These are phyloP conservation scores for Beauveria brongniartii DNA, from an alignment of 2,329 filamentous ascomycete species.

Conservation along the genomic window DNA sequence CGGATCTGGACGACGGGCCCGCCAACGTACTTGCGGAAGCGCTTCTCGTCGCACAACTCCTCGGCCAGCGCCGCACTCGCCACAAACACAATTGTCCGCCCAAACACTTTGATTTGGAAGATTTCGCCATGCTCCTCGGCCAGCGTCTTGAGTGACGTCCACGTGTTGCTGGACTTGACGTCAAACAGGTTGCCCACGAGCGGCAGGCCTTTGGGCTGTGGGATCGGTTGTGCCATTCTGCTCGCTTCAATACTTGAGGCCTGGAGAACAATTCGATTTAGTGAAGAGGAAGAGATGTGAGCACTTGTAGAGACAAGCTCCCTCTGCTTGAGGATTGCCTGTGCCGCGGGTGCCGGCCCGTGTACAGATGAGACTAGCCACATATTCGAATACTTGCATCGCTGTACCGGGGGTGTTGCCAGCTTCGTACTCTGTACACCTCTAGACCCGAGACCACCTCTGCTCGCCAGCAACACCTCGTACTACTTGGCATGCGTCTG, in stretches of 20 bases:
- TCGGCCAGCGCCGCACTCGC: slow-evolving; percentile 39
- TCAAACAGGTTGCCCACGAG: slow-evolving; percentile 30
- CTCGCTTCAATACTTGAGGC: background rate
- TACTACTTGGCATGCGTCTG: no score
- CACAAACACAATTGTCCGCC: slow-evolving; percentile 33
- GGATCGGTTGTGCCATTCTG: slow-evolving; percentile 27
- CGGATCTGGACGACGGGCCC: slow-evolving; percentile 46
- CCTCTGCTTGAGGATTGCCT: background rate
- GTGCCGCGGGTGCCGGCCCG: background rate
- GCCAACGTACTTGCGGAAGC: slow-evolving; percentile 46
- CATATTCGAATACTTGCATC: background rate
- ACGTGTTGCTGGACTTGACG: slow-evolving; percentile 27
- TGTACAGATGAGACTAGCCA: background rate
- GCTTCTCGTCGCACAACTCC: slow-evolving; percentile 44
- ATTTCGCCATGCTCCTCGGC: slow-evolving; percentile 30
- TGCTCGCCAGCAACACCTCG: background rate
- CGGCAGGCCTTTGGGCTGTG: slow-evolving; percentile 26
- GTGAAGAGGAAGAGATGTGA: background rate
- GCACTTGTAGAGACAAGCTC: background rate
- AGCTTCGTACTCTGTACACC: background rate
- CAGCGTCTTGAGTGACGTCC: slow-evolving; percentile 28
- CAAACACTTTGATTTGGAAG: slow-evolving; percentile 29
- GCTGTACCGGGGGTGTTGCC: background rate
- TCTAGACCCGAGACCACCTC: background rate
- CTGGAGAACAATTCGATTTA: background rate